Base-by-base conservation (phyloP, 2,329 filamentous ascomycete species). In the Calonectria pseudoturangicola region DNA sequence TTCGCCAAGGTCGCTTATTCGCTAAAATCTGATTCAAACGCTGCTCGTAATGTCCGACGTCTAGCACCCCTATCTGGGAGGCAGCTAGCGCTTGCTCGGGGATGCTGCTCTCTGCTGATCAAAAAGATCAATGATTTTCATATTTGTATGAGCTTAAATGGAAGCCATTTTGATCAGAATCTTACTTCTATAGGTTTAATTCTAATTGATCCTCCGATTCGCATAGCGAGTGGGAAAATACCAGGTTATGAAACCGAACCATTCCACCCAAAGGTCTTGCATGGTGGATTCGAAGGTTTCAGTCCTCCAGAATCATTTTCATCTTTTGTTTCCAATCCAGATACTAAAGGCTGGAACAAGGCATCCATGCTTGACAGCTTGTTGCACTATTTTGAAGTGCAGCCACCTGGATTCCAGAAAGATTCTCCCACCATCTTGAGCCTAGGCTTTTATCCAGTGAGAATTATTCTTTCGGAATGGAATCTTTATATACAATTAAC, bases 391-490 rank as follows among this genome's bases (percentile, higher is more conserved):
- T 70, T 67, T 43, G 30, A 30, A n/a, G 28, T 25, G 8, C 36
- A 39, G 16, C n/a, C 62, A 4, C 66, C 66, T 3, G 51, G 51
- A 3, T 39, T 72, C 9, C n/a, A 25, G 1, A 8, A 43, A 5
- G 28, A 33, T 3, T 39, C 50, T 2, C 75, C 74, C 0, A 70
- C 58, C 63, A 72, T 72, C 51, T 45, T 76, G 36, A 70, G 58
- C 30, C 41, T 76, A 4, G 68, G 72, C 25, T 76, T 72, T 43
- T 75, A 76, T 67, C 72, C 76, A 18, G 66, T 73, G 30, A 74
- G 74, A 15, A 74, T 78, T 36, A 68, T 64, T 4, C 68, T 77
- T 13, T 72, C 66, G 3, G 72, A 77, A 39, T 79, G 77, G 75
- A 73, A 67, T 18, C n/a, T 73, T 12, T 79, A 77, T 30, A 68